Conservation (phyloP, 2,329 filamentous ascomycete species). For the Microsporum audouinii region DNA sequence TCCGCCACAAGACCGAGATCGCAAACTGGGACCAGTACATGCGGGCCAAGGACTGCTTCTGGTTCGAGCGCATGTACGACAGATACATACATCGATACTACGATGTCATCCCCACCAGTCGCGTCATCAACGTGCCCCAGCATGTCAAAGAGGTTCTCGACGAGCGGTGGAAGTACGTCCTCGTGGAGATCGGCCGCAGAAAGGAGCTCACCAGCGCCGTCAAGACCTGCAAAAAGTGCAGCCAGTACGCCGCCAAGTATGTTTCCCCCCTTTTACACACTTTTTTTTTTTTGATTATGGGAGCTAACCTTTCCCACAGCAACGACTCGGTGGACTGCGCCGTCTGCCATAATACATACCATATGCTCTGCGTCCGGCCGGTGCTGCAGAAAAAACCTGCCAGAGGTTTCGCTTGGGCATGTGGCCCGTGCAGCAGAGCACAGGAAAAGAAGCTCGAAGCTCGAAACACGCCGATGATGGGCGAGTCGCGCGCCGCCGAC, state of each 20-base stretch:
- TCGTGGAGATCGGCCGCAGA: constrained; percentile 83
- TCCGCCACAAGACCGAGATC: constrained; percentile 81
- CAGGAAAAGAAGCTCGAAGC: constrained; percentile 88
- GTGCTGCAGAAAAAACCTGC: constrained; percentile 91
- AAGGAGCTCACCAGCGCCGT: constrained; percentile 94
- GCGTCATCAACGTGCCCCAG: constrained; percentile 91
- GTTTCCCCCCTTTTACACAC: constrained; percentile 23
- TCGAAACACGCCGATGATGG: constrained; percentile 66
- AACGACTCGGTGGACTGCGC: constrained; percentile 95
- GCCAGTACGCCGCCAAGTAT: constrained; percentile 80
- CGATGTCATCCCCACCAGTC: constrained; percentile 82
- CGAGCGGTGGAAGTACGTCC: constrained; percentile 90
- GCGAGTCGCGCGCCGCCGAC: constrained; percentile 39
- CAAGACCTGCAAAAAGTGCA: constrained; percentile 90
- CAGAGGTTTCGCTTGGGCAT: constrained; percentile 95
- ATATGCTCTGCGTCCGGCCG: constrained; percentile 95
- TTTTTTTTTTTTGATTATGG: constrained; percentile 9
- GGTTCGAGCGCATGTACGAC: constrained; percentile 96
- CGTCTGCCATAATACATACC: constrained; percentile 87
- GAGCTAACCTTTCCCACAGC: constrained; percentile 35
- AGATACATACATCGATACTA: constrained; percentile 97
- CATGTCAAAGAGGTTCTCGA: constrained; percentile 93
- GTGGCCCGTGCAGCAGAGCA: constrained; percentile 88
- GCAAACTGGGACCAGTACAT: constrained; percentile 71
- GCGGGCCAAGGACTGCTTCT: constrained; percentile 77